These are phyloP conservation scores for Nakazawaea ishiwadae DNA, from an alignment of 805 yeast species.

Conservation along the genomic window DNA sequence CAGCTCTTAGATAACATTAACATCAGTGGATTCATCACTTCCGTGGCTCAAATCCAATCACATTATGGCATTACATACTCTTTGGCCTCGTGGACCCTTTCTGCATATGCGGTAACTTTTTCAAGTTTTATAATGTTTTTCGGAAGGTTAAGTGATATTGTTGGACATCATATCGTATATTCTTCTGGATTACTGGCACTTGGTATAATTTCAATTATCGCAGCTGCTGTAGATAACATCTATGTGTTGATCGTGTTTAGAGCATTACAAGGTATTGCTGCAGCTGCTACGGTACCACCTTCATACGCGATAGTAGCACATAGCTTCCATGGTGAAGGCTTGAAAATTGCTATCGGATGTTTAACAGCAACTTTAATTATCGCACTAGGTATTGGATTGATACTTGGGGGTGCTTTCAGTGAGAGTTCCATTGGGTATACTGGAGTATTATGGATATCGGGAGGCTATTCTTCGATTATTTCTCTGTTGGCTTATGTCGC, in stretches of 20 bases:
- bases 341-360: constrained; percentile 22
- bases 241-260: constrained; percentile 29
- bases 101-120: constrained; percentile 31
- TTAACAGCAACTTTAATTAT: constrained; percentile 24
- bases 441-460: constrained; percentile 32
- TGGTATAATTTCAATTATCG: constrained; percentile 23
- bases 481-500: constrained; percentile 23
- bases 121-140: constrained; percentile 31
- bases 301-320: constrained; percentile 24
- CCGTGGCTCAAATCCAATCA: constrained; percentile 5
- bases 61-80: background rate
- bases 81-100: constrained; percentile 23
- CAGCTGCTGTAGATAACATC: constrained; percentile 25
- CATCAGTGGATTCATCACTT: constrained; percentile 14
- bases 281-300: constrained; percentile 28
- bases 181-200: constrained; percentile 19
- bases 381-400: constrained; percentile 32
- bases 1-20: constrained; percentile 6
- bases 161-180: constrained; percentile 26
- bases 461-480: constrained; percentile 24
- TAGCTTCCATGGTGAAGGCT: background rate
- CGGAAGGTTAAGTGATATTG: constrained; percentile 30
- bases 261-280: constrained; percentile 34
- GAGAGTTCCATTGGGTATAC: constrained; percentile 33
- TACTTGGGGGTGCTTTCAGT: constrained; percentile 43